Percentiles rank a stretch among this genome's conserved stretches.
phyloP scores from a whole-genome alignment of 164 flowering plant genomes.

The Kalanchoe fedtschenkoi region DNA sequence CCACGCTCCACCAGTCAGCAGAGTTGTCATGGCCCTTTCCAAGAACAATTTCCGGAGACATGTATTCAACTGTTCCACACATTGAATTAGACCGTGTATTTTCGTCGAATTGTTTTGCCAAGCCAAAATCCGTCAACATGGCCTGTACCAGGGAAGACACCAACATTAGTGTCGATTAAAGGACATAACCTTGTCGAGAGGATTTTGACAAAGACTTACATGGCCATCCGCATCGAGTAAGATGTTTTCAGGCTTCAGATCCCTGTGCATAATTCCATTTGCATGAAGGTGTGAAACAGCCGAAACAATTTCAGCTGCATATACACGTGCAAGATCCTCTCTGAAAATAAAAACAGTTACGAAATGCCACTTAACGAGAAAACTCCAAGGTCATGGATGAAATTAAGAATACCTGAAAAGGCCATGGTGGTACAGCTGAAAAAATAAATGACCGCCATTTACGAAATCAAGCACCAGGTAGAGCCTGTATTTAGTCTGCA shows the following conservation, averaged over 20 bases:
- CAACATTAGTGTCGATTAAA: too few species aligned
- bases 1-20: conserved; percentile 99
- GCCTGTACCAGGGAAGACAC: conserved; percentile 25
- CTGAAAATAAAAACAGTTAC: conserved; percentile 23
- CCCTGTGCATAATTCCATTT: conserved; percentile 86
- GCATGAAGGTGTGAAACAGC: too few species aligned
- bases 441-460: conserved; percentile 80
- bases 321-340: conserved; percentile 74
- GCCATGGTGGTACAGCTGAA: conserved; percentile 75
- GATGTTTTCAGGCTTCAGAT: conserved; percentile 83
- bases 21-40: conserved; percentile 92
- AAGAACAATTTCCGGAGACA: conserved; percentile 87
- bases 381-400: background rate
- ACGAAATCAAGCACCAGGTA: conserved; percentile 77
- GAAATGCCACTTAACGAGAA: background rate
- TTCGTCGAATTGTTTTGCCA: conserved; percentile 76
- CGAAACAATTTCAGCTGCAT: conserved; percentile 81
- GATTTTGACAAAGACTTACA: conserved; percentile 24
- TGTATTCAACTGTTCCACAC: conserved; percentile 88
- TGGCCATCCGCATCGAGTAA: conserved; percentile 74
- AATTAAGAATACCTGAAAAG: conserved; percentile 53
- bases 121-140: conserved; percentile 88
- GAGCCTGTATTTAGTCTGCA: conserved; percentile 69
- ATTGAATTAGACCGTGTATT: conserved; percentile 72
- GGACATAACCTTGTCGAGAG: too few species aligned